Evolutionary conservation across 129 eudicot species (phyloP).

Genomic region (Silybum marianum): DNA sequence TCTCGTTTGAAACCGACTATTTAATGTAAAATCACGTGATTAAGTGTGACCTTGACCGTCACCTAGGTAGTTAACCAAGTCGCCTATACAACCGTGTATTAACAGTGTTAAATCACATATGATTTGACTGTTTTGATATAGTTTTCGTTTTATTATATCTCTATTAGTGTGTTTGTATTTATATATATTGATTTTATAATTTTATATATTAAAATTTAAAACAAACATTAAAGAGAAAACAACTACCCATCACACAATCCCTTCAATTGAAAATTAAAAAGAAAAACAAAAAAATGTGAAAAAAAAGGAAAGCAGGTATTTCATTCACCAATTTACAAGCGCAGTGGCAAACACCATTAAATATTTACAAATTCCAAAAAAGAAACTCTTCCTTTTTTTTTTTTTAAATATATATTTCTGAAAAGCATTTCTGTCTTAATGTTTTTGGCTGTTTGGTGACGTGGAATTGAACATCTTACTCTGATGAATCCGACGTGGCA

Average conservation of each 20-base stretch:
- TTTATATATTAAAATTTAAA: neutral
- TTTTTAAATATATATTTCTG: neutral
- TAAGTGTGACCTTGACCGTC: no score
- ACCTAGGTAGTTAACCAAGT: no score
- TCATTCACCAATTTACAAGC: slow-evolving; percentile 26
- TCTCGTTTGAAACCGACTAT: no score
- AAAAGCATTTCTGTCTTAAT: neutral
- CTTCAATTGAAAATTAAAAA: neutral
- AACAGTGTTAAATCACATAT: no score
- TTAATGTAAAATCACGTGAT: no score
- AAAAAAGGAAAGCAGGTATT: slow-evolving; percentile 10
- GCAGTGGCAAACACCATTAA: slow-evolving; percentile 12
- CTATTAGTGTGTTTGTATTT: no score
- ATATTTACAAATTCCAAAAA: slow-evolving; percentile 25
- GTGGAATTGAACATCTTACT: slow-evolving; percentile 20
- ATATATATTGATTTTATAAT: no score
- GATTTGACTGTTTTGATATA: no score
- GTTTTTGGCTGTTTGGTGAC: slow-evolving; percentile 18
- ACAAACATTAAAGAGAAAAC: neutral
- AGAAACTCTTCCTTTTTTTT: slow-evolving; percentile 12
- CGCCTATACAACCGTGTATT: no score
- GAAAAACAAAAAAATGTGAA: neutral
- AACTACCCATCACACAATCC: neutral
- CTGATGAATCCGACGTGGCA: slow-evolving; percentile 51
- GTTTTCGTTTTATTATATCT: no score